Conservation (phyloP, 2,329 filamentous ascomycete species). For the Venturia nashicola region DNA sequence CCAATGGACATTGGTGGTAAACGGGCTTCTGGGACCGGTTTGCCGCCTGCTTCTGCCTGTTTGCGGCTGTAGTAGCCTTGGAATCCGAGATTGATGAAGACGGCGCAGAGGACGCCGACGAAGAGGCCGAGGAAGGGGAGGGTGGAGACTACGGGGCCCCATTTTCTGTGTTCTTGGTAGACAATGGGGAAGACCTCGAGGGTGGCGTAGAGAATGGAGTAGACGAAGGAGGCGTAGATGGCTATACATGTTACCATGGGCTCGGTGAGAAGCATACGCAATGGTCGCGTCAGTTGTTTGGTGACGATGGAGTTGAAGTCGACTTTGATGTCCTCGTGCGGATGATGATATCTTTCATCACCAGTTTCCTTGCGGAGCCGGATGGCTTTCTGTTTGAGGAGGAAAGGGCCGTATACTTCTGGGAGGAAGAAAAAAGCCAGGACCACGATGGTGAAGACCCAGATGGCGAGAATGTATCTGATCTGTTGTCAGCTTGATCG, state of each 20-base stretch:
- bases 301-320: slow-evolving; percentile 27
- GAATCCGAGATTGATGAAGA: slow-evolving; percentile 49
- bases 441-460: slow-evolving; percentile 15
- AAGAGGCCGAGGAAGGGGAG: slow-evolving; percentile 51
- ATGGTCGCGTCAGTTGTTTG: slow-evolving; percentile 30
- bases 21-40: slow-evolving; percentile 46
- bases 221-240: slow-evolving; percentile 40
- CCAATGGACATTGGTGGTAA: slow-evolving; percentile 53
- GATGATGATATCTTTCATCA: slow-evolving; percentile 29
- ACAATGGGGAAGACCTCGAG: slow-evolving; percentile 55
- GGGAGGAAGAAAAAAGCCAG: slow-evolving; percentile 24
- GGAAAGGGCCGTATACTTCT: slow-evolving; percentile 27
- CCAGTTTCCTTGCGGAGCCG: slow-evolving; percentile 25
- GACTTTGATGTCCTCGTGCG: slow-evolving; percentile 32
- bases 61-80: slow-evolving; percentile 50
- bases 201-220: slow-evolving; percentile 49
- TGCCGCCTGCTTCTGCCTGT: slow-evolving; percentile 39
- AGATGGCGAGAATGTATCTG: slow-evolving; percentile 29
- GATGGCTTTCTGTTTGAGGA: slow-evolving; percentile 28
- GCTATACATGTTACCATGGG: slow-evolving; percentile 35
- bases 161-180: slow-evolving; percentile 51
- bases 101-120: slow-evolving; percentile 49
- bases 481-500: not conserved
- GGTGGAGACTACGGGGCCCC: slow-evolving; percentile 42
- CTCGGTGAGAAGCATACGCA: slow-evolving; percentile 34